phyloP scores from a whole-genome alignment of 768 basidiomycete species.

The Kwoniella dejecticola region DNA sequence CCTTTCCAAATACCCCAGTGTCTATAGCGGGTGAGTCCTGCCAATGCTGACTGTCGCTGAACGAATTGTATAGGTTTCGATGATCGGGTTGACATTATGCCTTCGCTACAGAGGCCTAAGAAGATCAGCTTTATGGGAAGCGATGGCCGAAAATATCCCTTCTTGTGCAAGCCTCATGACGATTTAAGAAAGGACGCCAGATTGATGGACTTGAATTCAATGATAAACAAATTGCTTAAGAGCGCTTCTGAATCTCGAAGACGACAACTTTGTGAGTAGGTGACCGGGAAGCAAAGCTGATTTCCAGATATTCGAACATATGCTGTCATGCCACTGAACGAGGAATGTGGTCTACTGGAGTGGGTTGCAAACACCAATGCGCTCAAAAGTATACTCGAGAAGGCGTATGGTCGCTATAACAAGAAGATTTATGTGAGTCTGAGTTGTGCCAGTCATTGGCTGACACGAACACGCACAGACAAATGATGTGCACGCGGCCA shows the following conservation, averaged over 20 bases:
- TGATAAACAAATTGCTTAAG: slow-evolving; percentile 94
- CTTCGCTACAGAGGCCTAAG: slow-evolving; percentile 83
- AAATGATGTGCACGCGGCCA: slow-evolving; percentile 45
- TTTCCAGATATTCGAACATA: slow-evolving; percentile 86
- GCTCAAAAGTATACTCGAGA: slow-evolving; percentile 71
- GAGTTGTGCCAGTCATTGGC: neutral
- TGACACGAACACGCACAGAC: slow-evolving; percentile 34
- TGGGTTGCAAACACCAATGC: slow-evolving; percentile 95
- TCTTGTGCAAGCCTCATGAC: slow-evolving; percentile 95
- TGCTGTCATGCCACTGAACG: slow-evolving; percentile 96
- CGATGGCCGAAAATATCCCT: slow-evolving; percentile 81
- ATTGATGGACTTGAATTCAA: slow-evolving; percentile 95
- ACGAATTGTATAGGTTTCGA: slow-evolving; percentile 72
- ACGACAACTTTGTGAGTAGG: slow-evolving; percentile 76
- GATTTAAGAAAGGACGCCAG: slow-evolving; percentile 96
- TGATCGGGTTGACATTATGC: slow-evolving; percentile 80
- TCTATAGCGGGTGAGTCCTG: slow-evolving; percentile 70
- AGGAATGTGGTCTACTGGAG: slow-evolving; percentile 96
- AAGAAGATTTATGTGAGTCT: slow-evolving; percentile 62
- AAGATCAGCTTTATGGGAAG: slow-evolving; percentile 82
- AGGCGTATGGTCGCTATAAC: slow-evolving; percentile 65
- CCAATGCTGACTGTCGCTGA: neutral
- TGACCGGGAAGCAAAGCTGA: slow-evolving; percentile 8
- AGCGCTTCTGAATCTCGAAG: slow-evolving; percentile 89
- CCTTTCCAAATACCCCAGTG: slow-evolving; percentile 76